Conservation (phyloP, 345 rosid genomes). For the Aethionema arabicum region DNA sequence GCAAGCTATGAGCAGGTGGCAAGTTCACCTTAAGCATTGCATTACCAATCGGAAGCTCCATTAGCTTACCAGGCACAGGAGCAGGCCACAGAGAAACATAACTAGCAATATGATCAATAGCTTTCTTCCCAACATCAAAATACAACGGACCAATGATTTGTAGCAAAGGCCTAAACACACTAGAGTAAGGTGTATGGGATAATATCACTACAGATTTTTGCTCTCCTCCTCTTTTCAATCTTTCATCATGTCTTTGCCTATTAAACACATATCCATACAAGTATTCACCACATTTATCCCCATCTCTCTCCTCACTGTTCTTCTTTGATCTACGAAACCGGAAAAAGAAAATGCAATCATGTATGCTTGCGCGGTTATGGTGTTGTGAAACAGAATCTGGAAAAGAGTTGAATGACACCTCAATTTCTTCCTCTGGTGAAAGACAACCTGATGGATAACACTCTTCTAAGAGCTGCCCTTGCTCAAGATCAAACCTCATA, state of each 20-base stretch:
- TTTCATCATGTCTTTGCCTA: constrained; percentile 94
- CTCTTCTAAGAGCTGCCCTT: constrained; percentile 93
- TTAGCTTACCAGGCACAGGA: constrained; percentile 77
- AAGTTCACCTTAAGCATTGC: constrained; percentile 81
- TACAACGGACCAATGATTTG: constrained; percentile 96
- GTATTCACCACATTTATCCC: constrained; percentile 35
- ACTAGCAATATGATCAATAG: constrained; percentile 80
- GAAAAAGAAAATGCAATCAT: constrained; percentile 96
- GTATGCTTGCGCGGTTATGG: constrained; percentile 86
- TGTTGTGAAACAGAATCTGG: constrained; percentile 94
- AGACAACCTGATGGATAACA: constrained; percentile 75
- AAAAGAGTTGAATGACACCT: constrained; percentile 88
- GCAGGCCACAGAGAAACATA: constrained; percentile 92
- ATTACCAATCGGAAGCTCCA: constrained; percentile 96
- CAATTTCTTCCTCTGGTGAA: constrained; percentile 80
- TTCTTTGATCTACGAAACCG: constrained; percentile 65
- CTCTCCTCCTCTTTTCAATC: constrained; percentile 94
- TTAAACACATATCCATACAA: constrained; percentile 93
- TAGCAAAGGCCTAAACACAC: constrained; percentile 84
- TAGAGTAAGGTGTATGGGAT: constrained; percentile 74
- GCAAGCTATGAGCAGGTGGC: constrained; percentile 89
- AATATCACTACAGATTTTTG: constrained; percentile 92
- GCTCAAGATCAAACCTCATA: constrained; percentile 93
- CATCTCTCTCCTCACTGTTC: constrained; percentile 35
- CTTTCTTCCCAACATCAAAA: constrained; percentile 79